Percentiles rank a stretch among this genome's conserved stretches.
These are phyloP conservation scores for Apiospora malaysiana DNA, from an alignment of 2,329 filamentous ascomycete species.

Conservation along the genomic window DNA sequence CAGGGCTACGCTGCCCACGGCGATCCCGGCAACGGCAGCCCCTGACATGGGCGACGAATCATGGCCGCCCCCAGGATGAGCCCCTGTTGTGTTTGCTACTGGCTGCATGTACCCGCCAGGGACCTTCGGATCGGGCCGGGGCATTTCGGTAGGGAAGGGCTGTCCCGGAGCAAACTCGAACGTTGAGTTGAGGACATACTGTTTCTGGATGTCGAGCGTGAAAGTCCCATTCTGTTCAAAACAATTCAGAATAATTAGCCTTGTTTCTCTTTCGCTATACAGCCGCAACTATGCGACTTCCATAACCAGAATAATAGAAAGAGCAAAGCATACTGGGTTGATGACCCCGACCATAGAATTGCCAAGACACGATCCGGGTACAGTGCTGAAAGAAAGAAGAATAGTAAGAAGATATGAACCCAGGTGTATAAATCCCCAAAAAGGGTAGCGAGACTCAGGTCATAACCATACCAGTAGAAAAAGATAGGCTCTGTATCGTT, in stretches of 20 bases:
- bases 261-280: not conserved
- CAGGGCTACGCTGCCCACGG: not conserved
- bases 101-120: conserved; percentile 4
- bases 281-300: not conserved
- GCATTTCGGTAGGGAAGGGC: not conserved
- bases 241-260: not conserved
- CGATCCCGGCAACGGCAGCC: not conserved
- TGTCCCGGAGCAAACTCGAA: conserved; percentile 9
- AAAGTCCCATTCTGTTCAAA: not conserved
- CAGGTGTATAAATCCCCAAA: not conserved
- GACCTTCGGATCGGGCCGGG: conserved; percentile 5
- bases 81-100: not conserved
- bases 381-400: not conserved
- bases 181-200: not conserved
- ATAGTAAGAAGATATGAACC: not conserved
- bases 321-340: conserved; percentile 4
- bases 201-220: not conserved
- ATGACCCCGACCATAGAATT: conserved; percentile 4
- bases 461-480: not conserved
- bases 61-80: not conserved
- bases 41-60: conserved; percentile 12
- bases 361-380: not conserved
- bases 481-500: conserved; percentile 4
- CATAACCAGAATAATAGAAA: not conserved
- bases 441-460: not conserved